These are phyloP conservation scores for Phaeomoniella chlamydospora DNA, from an alignment of 2,329 filamentous ascomycete species.

Conservation along the genomic window DNA sequence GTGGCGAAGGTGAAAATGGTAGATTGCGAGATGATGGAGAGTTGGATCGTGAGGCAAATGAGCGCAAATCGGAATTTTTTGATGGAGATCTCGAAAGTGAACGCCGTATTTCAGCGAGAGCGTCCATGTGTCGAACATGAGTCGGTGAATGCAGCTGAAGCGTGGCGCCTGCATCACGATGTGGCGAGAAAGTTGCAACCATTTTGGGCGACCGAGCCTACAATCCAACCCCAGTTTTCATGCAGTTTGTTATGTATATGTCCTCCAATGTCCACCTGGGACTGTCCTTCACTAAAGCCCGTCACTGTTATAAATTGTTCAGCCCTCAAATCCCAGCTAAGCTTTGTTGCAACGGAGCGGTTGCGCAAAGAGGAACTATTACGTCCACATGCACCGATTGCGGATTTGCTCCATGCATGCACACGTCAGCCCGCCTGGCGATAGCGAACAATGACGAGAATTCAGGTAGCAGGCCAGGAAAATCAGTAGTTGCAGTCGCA, in stretches of 20 bases:
- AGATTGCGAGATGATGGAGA: conserved; percentile 35
- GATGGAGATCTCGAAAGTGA: conserved; percentile 91
- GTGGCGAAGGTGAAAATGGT: conserved; percentile 33
- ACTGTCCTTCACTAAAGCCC: too few relatives aligned
- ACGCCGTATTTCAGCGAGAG: conserved; percentile 65
- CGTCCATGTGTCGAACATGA: conserved; percentile 67
- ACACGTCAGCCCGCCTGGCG: too few relatives aligned
- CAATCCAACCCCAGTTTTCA: neutral
- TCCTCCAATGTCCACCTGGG: too few relatives aligned
- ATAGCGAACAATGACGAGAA: too few relatives aligned
- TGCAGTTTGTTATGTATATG: too few relatives aligned
- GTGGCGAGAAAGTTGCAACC: conserved; percentile 33
- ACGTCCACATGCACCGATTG: too few relatives aligned
- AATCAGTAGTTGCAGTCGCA: neutral
- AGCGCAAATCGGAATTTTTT: conserved; percentile 57
- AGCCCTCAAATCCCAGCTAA: too few relatives aligned
- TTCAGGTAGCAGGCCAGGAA: too few relatives aligned
- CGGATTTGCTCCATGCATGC: too few relatives aligned
- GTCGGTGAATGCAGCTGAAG: conserved; percentile 79
- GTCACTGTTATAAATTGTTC: too few relatives aligned
- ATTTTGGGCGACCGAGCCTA: conserved; percentile 13
- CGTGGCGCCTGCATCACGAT: conserved; percentile 51
- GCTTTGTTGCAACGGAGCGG: too few relatives aligned
- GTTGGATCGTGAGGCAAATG: conserved; percentile 31
- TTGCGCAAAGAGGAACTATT: too few relatives aligned